Percentiles rank a stretch among this genome's conserved stretches.
These are phyloP conservation scores for Hansenula sp. DNA, from an alignment of 1,139 yeast genomes.

Conservation along the genomic window DNA sequence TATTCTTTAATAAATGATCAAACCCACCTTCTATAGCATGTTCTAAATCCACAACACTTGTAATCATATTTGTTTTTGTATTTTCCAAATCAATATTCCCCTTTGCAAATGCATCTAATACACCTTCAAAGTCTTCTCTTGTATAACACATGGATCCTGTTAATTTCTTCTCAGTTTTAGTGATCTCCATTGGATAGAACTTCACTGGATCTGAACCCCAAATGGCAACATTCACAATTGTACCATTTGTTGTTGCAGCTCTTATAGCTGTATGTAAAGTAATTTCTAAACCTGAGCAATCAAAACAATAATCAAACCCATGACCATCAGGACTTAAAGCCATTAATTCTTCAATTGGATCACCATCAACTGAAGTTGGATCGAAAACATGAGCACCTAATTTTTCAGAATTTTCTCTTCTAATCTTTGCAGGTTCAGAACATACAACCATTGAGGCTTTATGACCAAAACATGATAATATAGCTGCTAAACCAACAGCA, in stretches of 20 bases:
- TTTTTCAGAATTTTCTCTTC: conserved; percentile 37
- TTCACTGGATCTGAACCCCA: conserved; percentile 40
- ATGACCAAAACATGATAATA: conserved; percentile 41
- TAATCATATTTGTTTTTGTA: conserved; percentile 36
- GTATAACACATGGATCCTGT: conserved; percentile 49
- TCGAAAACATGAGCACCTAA: conserved; percentile 38
- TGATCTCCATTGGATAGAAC: conserved; percentile 41
- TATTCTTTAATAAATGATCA: conserved; percentile 36
- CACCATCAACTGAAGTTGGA: conserved; percentile 30
- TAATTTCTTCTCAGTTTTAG: conserved; percentile 38
- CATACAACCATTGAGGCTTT: conserved; percentile 35
- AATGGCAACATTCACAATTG: conserved; percentile 48
- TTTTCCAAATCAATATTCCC: conserved; percentile 37
- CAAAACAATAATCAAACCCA: conserved; percentile 44
- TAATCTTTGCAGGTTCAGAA: conserved; percentile 39
- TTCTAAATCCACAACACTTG: conserved; percentile 36
- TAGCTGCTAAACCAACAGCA: conserved; percentile 47
- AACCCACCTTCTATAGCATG: conserved; percentile 43
- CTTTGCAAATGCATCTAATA: conserved; percentile 37
- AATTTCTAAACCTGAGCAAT: conserved; percentile 45
- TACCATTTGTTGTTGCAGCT: conserved; percentile 39
- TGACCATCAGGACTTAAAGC: conserved; percentile 29
- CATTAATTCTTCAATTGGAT: conserved; percentile 28
- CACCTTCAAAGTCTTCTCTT: conserved; percentile 42
- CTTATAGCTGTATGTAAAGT: conserved; percentile 39